Evolutionary conservation across 139 green algal species (phyloP), one percentile per base, ranked within the genome.

Genomic region (Chlamydomonas sphaeroides): DNA sequence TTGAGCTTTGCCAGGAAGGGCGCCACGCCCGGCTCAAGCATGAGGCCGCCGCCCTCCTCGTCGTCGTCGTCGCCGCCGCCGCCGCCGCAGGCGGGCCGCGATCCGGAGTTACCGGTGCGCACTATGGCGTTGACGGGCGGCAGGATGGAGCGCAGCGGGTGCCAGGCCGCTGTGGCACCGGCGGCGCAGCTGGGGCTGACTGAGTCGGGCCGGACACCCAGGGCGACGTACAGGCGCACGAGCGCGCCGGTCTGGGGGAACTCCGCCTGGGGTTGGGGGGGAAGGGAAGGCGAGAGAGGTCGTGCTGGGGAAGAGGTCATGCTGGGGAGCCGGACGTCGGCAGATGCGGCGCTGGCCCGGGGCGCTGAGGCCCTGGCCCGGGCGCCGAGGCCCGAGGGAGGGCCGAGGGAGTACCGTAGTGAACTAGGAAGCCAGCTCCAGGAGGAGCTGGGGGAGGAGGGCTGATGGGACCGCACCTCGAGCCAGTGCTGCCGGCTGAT

Each of bases 1-100:
- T 80, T 80, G 2, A 80, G 74, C 42, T 80, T 80, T 18, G 74
- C 74, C 41, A 70, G 74, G 74, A 80, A 80, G 59, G 74, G 74
- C 38, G 74, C 74, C 0, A 80, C 56, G 4, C 74, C 74, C 5
- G 74, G 32, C 74, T 80, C 74, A 4, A 80, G 74, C 59, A 62
- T 8, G 39, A 80, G 74, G 18, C 28, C 39, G 30, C 59, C 59
- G 5, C n/a, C 30, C 59, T 66, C 59, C 6, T 66, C 59, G 10
- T 66, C 59, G n/a, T 2, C 59, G 5, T 18, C 59, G 8, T 21
- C 30, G 1, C 36, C 74, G 59, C 30, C 59, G 35, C 35, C 21
- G 8, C 33, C 35, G 32, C 62, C 25, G 32, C 62, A 17, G 35
- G 57, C 57, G 25, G 53, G 6, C 53, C 53, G 15, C 7, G 28